A percentile compares a stretch with the other conserved stretches of the same genome.
Evolutionary conservation across 306 rosid species (phyloP).

Genomic region (Carpinus fangiana): DNA sequence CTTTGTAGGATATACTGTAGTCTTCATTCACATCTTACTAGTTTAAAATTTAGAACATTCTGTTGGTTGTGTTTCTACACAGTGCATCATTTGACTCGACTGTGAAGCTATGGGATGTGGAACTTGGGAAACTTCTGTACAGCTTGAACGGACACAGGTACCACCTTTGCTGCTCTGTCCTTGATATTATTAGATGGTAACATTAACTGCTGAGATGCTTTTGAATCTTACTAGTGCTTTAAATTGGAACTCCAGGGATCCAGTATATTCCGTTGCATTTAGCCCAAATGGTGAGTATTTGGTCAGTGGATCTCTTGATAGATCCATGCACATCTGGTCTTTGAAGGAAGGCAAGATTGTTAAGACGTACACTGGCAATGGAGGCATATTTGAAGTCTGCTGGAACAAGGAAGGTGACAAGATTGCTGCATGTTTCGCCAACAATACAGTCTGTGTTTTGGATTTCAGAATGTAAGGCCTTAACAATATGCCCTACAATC

Average conservation of each 20-base stretch:
- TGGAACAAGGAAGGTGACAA: conserved; percentile 94
- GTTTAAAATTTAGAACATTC: background rate
- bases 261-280: conserved; percentile 92
- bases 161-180: background rate
- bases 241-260: conserved; percentile 38
- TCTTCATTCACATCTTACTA: background rate
- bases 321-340: conserved; percentile 83
- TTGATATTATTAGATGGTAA: background rate
- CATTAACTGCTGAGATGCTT: background rate
- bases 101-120: conserved; percentile 88
- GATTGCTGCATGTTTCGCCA: conserved; percentile 87
- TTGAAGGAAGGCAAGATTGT: conserved; percentile 87
- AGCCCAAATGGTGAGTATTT: conserved; percentile 91
- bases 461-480: conserved; percentile 50
- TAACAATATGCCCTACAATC: background rate
- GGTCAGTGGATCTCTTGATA: conserved; percentile 93
- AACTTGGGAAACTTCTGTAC: conserved; percentile 67
- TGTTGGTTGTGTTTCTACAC: conserved; percentile 24
- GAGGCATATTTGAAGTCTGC: conserved; percentile 95
- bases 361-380: conserved; percentile 77
- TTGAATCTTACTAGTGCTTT: background rate
- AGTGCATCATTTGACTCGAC: conserved; percentile 96
- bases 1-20: background rate
- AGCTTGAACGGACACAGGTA: conserved; percentile 94
- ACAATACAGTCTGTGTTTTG: conserved; percentile 79